A percentile compares a stretch with the other conserved stretches of the same genome.
Conservation (phyloP, 2,329 filamentous ascomycete genomes). For the Trichophyton simii region DNA sequence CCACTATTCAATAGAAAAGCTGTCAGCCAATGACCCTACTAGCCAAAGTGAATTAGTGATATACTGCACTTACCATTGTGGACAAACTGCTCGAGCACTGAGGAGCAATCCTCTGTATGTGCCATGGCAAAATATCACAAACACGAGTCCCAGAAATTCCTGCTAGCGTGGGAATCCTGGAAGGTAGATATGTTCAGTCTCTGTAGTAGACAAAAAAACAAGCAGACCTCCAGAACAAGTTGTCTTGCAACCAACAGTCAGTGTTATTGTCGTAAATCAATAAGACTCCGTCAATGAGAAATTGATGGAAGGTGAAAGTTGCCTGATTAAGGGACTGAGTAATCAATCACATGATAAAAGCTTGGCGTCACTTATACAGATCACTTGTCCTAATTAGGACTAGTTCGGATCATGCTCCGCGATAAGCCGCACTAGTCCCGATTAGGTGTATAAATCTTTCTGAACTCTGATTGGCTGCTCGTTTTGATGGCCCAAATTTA, state of each 20-base stretch:
- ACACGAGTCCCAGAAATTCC: not conserved
- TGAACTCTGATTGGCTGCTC: not conserved
- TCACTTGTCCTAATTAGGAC: not conserved
- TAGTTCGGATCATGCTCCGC: not conserved
- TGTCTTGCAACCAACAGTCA: no score
- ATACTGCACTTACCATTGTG: constrained; percentile 42
- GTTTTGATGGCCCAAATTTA: constrained; percentile 2
- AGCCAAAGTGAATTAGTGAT: not conserved
- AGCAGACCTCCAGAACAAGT: not conserved
- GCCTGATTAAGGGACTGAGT: not conserved
- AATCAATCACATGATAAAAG: not conserved
- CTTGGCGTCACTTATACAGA: not conserved
- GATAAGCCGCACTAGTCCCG: constrained; percentile 1
- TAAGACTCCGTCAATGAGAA: not conserved
- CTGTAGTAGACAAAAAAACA: not conserved
- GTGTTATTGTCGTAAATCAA: not conserved
- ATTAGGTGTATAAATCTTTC: not conserved
- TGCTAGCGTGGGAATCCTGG: not conserved
- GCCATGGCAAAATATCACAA: constrained; percentile 25
- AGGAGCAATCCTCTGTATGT: constrained; percentile 47
- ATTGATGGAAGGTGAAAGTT: not conserved
- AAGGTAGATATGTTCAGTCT: not conserved
- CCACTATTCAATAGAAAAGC: constrained; percentile 21
- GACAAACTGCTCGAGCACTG: constrained; percentile 53
- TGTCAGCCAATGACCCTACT: constrained; percentile 7